Evolutionary conservation across 2,329 filamentous ascomycete species (phyloP).

Genomic region (Chalara sp.): DNA sequence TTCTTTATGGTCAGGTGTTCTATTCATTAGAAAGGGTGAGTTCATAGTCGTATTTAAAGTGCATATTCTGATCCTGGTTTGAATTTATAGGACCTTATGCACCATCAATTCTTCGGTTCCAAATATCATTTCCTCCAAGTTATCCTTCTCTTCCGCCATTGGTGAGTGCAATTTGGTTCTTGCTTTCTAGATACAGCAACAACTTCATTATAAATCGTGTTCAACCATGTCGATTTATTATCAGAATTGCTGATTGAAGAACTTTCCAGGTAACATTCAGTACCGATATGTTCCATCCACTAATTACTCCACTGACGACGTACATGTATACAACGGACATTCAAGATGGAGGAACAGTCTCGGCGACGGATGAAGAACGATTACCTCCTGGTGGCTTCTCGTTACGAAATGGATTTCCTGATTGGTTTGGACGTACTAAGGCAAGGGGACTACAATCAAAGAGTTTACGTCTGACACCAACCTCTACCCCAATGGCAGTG

Average conservation of each 20-base stretch:
- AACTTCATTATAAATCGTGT: no score
- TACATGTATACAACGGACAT: slow-evolving; percentile 85
- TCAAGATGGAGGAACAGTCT: slow-evolving; percentile 69
- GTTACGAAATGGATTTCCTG: slow-evolving; percentile 81
- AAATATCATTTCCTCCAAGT: slow-evolving; percentile 75
- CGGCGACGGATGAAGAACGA: slow-evolving; percentile 74
- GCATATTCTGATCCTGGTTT: background rate
- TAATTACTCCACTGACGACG: slow-evolving; percentile 88
- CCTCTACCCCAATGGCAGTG: slow-evolving; percentile 1
- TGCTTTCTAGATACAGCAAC: no score
- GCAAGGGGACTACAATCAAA: slow-evolving; percentile 10
- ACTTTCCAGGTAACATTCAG: slow-evolving; percentile 59
- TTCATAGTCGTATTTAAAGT: slow-evolving; percentile 6
- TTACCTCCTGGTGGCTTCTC: slow-evolving; percentile 87
- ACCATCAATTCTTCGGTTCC: slow-evolving; percentile 80
- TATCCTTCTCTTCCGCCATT: slow-evolving; percentile 77
- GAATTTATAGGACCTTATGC: slow-evolving; percentile 71
- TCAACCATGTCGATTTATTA: no score
- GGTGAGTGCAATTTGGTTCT: slow-evolving; percentile 18
- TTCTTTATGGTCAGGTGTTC: slow-evolving; percentile 78
- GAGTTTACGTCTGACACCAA: slow-evolving; percentile 15
- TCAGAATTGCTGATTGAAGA: background rate
- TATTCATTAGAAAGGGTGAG: slow-evolving; percentile 83
- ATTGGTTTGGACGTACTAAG: slow-evolving; percentile 67
- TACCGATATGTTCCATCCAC: slow-evolving; percentile 90